Percentiles rank a stretch among this genome's conserved stretches.
phyloP scores from a whole-genome alignment of 352 stramenopile species.

The Albugo candida region DNA sequence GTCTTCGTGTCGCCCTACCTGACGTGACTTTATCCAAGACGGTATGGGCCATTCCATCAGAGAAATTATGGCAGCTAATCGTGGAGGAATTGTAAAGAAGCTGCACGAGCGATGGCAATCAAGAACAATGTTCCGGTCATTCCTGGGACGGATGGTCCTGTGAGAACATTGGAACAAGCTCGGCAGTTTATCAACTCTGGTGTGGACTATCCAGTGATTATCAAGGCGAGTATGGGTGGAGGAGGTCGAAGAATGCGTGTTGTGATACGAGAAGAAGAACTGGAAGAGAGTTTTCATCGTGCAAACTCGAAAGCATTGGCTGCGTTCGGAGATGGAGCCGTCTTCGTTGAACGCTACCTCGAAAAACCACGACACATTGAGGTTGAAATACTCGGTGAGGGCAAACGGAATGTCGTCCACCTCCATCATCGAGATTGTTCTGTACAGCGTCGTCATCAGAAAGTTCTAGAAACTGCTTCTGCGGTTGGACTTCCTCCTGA shows the following conservation, averaged over 20 bases:
- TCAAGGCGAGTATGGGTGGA: conserved; percentile 95
- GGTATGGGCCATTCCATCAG: conserved; percentile 37
- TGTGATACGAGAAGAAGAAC: conserved; percentile 59
- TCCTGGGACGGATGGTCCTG: conserved; percentile 77
- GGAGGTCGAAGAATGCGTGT: conserved; percentile 94
- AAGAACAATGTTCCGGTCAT: conserved; percentile 78
- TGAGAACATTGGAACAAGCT: conserved; percentile 78
- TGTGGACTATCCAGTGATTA: conserved; percentile 91
- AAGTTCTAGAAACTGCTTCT: conserved; percentile 90
- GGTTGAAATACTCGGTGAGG: conserved; percentile 93
- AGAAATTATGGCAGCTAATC: conserved; percentile 95
- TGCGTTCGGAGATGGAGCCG: conserved; percentile 86
- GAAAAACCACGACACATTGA: conserved; percentile 93
- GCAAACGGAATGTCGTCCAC: conserved; percentile 86
- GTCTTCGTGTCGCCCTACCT: too few relatives aligned
- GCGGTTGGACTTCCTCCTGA: conserved; percentile 64
- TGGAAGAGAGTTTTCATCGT: conserved; percentile 76
- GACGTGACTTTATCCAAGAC: too few relatives aligned
- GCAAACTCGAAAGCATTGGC: conserved; percentile 73
- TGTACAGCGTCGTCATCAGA: conserved; percentile 96
- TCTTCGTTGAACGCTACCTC: conserved; percentile 95
- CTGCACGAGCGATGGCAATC: conserved; percentile 76
- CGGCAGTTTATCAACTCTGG: conserved; percentile 78
- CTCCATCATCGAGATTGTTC: conserved; percentile 95
- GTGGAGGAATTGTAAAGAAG: conserved; percentile 94